Base-by-base conservation (phyloP, 306 rosid species). In the Lathyrus sativus region DNA sequence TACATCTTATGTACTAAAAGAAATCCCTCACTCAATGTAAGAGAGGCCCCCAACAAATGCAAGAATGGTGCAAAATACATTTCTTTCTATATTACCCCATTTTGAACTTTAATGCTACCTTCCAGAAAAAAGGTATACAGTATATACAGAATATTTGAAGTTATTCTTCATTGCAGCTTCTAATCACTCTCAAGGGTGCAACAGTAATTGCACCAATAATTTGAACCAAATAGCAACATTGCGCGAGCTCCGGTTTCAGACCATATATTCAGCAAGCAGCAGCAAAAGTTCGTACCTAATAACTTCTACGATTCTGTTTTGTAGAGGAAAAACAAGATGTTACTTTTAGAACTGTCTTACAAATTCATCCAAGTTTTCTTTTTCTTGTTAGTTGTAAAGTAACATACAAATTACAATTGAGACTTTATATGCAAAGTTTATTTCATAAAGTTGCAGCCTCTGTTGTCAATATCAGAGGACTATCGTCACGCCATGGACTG, bases 281-380 rank as follows among this genome's bases (percentile, higher is more conserved):
- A 7, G 45, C 43, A 64, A 37, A 51, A 67, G 13, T 3, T 19
- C 22, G 1, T 63, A 18, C 29, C 61, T 39, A 72, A 69, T 38
- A 67, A 69, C 66, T 12, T 8, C 51, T 11, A 18, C 5, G 38
- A 24, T 18, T 68, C 62, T 62, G 65, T 70, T 79, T 49, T 41
- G n/a, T 81, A 79, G 69, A 84, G 96, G 88, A 46, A 71, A 58
- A 76, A 45, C 14, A 56, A 7, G 61, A 33, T 65, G 72, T 65
- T 26, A 78, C 60, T 45, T 65, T 74, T 24, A 85, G 85, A 74
- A 85, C 83, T 33, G 81, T 45, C 81, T 84, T 39, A 84, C 48
- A 74, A 91, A 83, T 62, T 7, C 41, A 55, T 45, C 5, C 51
- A 59, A 11, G 29, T 35, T 42, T 3, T 73, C 61, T 17, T 14